Evolutionary conservation across 2,329 filamentous ascomycete genomes (phyloP).

Genomic region (Lecanicillium sp.): DNA sequence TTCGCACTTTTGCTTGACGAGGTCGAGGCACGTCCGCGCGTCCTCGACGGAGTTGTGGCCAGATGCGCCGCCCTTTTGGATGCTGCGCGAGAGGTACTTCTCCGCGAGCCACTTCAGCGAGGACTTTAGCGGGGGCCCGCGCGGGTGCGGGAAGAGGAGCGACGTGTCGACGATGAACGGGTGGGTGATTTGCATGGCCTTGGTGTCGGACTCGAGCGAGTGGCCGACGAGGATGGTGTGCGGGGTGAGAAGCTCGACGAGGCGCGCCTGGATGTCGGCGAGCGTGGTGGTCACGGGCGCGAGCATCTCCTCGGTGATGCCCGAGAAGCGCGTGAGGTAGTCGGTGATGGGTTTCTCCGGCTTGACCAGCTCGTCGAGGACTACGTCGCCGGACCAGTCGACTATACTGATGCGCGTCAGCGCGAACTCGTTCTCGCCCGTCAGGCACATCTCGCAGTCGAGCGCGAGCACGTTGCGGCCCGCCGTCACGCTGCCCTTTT

Average conservation of each 20-base stretch:
- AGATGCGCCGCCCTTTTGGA: constrained; percentile 68
- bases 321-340: constrained; percentile 87
- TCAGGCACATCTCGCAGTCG: constrained; percentile 97
- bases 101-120: constrained; percentile 84
- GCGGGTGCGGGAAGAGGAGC: constrained; percentile 82
- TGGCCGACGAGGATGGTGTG: constrained; percentile 73
- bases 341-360: constrained; percentile 82
- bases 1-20: constrained; percentile 93
- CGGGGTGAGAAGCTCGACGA: constrained; percentile 66
- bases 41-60: constrained; percentile 95
- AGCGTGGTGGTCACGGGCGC: constrained; percentile 77
- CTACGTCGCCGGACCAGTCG: constrained; percentile 73
- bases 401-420: constrained; percentile 86
- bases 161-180: constrained; percentile 92
- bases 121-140: constrained; percentile 83
- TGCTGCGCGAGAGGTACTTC: constrained; percentile 79
- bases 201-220: constrained; percentile 77
- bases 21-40: constrained; percentile 81
- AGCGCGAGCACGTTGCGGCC: constrained; percentile 74
- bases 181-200: constrained; percentile 77
- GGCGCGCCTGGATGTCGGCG: constrained; percentile 70
- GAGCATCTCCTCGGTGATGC: constrained; percentile 84
- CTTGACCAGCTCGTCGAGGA: constrained; percentile 89
- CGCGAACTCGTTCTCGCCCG: constrained; percentile 70
- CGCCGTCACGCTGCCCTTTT: constrained; percentile 76